A percentile compares a stretch with the other conserved stretches of the same genome.
Evolutionary conservation across 2,329 filamentous ascomycete species (phyloP).

Genomic region (Penicillium freii): DNA sequence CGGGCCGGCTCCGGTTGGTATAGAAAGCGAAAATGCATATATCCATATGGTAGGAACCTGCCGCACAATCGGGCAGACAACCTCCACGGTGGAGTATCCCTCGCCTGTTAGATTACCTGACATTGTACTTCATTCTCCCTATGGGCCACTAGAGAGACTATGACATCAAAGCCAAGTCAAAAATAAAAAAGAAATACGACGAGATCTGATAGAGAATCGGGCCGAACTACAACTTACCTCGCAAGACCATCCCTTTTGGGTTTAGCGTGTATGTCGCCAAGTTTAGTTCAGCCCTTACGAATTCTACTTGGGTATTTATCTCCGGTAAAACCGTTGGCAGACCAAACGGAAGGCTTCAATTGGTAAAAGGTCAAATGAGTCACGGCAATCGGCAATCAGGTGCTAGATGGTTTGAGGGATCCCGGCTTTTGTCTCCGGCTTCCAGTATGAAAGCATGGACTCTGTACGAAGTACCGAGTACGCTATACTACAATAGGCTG

Average conservation of each 20-base stretch:
- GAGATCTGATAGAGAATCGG: slow-evolving; percentile 17
- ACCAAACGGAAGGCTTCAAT: neutral
- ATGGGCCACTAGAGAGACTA: neutral
- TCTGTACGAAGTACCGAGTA: neutral
- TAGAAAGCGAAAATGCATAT: neutral
- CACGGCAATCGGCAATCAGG: neutral
- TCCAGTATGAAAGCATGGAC: neutral
- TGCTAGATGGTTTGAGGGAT: neutral
- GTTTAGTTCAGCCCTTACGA: neutral
- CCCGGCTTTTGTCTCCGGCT: neutral
- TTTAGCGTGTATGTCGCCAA: slow-evolving; percentile 22
- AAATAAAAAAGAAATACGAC: neutral
- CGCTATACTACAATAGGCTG: neutral
- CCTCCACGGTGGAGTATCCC: neutral
- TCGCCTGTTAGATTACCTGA: neutral
- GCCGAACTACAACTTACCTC: slow-evolving; percentile 17
- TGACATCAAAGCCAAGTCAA: slow-evolving; percentile 11
- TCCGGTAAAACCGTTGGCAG: neutral
- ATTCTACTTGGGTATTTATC: neutral
- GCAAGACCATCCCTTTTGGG: slow-evolving; percentile 28
- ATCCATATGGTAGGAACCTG: neutral
- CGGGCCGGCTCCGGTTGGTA: slow-evolving; percentile 3
- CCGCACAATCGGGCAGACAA: neutral
- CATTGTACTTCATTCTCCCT: neutral
- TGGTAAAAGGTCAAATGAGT: neutral